Percentiles rank a stretch among this genome's conserved stretches.
phyloP scores from a whole-genome alignment of 257 asterid species.

The Craterostigma plantagineum region DNA sequence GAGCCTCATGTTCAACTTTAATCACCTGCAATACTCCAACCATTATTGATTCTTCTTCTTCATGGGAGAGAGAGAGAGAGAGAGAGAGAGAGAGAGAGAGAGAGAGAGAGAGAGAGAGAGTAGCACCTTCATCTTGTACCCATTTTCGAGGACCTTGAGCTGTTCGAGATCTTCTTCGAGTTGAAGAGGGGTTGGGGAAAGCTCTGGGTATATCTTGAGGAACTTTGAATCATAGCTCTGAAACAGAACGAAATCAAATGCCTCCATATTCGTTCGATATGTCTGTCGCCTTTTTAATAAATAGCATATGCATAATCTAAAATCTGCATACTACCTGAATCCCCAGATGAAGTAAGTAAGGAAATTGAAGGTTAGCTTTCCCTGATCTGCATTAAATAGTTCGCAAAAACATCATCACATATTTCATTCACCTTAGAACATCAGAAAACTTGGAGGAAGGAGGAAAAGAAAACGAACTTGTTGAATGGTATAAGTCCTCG shows the following conservation, averaged over 20 bases:
- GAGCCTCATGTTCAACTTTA: slow-evolving; percentile 58
- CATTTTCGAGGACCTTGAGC: slow-evolving; percentile 85
- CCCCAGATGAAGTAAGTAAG: slow-evolving; percentile 80
- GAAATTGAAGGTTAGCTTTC: slow-evolving; percentile 49
- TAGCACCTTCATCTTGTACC: slow-evolving; percentile 86
- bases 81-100: too few relatives aligned
- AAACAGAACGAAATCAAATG: not conserved
- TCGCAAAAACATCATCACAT: not conserved
- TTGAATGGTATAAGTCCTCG: slow-evolving; percentile 73
- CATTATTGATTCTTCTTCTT: too few relatives aligned
- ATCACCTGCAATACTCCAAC: slow-evolving; percentile 27
- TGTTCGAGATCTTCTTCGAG: slow-evolving; percentile 97
- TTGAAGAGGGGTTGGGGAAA: slow-evolving; percentile 73
- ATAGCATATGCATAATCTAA: too few relatives aligned
- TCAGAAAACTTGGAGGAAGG: not conserved
- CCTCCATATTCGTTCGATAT: too few relatives aligned
- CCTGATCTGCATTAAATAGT: slow-evolving; percentile 36
- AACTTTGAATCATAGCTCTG: slow-evolving; percentile 83
- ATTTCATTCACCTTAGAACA: too few relatives aligned
- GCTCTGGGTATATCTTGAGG: slow-evolving; percentile 54
- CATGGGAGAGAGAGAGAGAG: too few relatives aligned
- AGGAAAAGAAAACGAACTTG: slow-evolving; percentile 28
- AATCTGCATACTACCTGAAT: slow-evolving; percentile 39
- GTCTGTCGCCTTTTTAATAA: too few relatives aligned
- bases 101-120: too few relatives aligned